These are phyloP conservation scores for Pseudocercospora fuligena DNA, from an alignment of 2,329 filamentous ascomycete genomes.

Conservation along the genomic window DNA sequence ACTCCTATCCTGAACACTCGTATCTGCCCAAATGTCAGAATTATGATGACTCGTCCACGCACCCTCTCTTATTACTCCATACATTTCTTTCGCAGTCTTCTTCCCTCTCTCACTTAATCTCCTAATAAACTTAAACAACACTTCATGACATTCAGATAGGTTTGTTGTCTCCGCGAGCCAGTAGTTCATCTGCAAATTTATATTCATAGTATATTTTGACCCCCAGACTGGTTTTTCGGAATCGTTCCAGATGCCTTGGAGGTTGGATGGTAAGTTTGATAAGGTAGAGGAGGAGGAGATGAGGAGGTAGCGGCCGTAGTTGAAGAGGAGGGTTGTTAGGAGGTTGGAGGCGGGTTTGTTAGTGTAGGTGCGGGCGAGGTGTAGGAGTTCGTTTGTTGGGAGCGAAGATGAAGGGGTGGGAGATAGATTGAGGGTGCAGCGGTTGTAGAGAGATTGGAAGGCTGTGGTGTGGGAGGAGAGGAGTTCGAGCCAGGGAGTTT, in stretches of 20 bases:
- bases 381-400: background rate
- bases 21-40: conserved; percentile 7
- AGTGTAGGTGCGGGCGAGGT: conserved; percentile 26
- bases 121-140: background rate
- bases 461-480: conserved; percentile 42
- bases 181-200: conserved; percentile 67
- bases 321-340: conserved; percentile 58
- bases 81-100: conserved; percentile 5
- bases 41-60: background rate
- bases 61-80: background rate
- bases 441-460: background rate
- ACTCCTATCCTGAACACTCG: background rate
- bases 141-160: background rate
- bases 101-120: background rate
- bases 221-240: conserved; percentile 54
- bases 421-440: background rate
- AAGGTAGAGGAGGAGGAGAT: conserved; percentile 61
- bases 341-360: conserved; percentile 36
- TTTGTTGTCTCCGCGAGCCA: conserved; percentile 62
- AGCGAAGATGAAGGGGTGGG: background rate
- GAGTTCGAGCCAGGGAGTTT: background rate
- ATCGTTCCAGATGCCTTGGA: conserved; percentile 62
- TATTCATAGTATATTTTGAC: conserved; percentile 62
- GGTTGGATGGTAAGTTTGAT: conserved; percentile 58
- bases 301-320: conserved; percentile 60